Evolutionary conservation across 257 asterid genomes (phyloP).

Genomic region (Capsicum rhomboideum): DNA sequence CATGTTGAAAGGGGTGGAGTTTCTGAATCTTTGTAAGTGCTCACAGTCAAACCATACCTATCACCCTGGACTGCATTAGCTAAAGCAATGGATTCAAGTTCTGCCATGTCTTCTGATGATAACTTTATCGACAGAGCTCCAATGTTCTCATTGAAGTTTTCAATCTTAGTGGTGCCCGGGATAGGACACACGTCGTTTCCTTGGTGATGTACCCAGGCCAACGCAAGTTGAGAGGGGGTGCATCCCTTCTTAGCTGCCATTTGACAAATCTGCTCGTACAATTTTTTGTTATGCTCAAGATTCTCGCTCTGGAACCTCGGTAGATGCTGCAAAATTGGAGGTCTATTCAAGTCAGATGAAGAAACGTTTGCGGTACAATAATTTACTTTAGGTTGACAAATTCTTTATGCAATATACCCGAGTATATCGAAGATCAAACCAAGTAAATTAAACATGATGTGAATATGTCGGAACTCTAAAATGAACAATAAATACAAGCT

Average conservation of each 20-base stretch:
- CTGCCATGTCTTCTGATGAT: slow-evolving; percentile 20
- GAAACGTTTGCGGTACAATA: not conserved
- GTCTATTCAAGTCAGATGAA: not conserved
- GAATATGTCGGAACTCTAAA: not conserved
- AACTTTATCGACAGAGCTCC: slow-evolving; percentile 25
- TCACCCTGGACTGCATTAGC: slow-evolving; percentile 35
- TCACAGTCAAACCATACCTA: slow-evolving; percentile 1
- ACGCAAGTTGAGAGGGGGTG: slow-evolving; percentile 41
- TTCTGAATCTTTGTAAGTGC: slow-evolving; percentile 15
- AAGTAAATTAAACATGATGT: not conserved
- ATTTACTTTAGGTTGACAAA: too few relatives aligned
- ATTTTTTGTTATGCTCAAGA: slow-evolving; percentile 25
- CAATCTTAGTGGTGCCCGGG: slow-evolving; percentile 40
- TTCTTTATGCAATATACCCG: too few relatives aligned
- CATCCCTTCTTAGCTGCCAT: slow-evolving; percentile 38
- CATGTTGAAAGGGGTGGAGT: slow-evolving; percentile 26
- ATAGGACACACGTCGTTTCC: slow-evolving; percentile 44
- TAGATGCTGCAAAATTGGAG: slow-evolving; percentile 7
- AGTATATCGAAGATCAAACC: too few relatives aligned
- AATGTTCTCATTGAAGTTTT: slow-evolving; percentile 26
- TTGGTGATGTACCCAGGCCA: slow-evolving; percentile 60
- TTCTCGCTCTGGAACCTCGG: slow-evolving; percentile 39
- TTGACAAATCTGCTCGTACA: slow-evolving; percentile 22
- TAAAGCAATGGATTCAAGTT: slow-evolving; percentile 34
- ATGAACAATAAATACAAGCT: not conserved